These are phyloP conservation scores for Posidonia oceanica DNA, from an alignment of 116 monocot species.

Conservation along the genomic window DNA sequence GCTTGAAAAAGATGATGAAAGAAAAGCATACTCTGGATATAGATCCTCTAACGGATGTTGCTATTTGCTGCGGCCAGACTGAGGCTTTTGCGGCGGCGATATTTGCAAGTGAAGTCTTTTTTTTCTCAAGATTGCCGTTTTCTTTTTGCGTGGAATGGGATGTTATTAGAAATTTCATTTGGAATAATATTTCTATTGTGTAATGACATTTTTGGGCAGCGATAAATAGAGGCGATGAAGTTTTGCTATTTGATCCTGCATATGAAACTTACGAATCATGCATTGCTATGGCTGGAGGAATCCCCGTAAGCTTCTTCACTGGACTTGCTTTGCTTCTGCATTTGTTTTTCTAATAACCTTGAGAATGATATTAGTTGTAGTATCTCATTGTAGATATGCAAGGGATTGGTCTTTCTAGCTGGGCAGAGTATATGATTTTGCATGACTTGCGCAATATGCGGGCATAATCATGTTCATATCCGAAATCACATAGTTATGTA, in stretches of 20 bases:
- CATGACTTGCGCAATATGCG: too few species aligned
- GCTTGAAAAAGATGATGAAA: slow-evolving; percentile 43
- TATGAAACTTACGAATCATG: slow-evolving; percentile 83
- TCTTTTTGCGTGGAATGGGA: background rate
- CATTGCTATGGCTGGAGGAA: slow-evolving; percentile 65
- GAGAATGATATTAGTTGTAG: too few species aligned
- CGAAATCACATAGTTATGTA: background rate
- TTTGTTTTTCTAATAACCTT: too few species aligned
- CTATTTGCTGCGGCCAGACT: slow-evolving; percentile 75
- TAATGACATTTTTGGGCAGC: slow-evolving; percentile 25
- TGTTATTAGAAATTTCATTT: background rate
- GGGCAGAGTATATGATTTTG: too few species aligned
- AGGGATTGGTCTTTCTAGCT: too few species aligned
- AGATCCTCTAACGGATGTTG: slow-evolving; percentile 58
- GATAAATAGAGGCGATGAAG: slow-evolving; percentile 69
- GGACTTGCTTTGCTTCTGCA: too few species aligned
- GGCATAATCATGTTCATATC: too few species aligned
- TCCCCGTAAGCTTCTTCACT: slow-evolving; percentile 44
- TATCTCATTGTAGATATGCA: too few species aligned
- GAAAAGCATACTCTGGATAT: slow-evolving; percentile 39
- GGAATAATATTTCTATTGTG: background rate
- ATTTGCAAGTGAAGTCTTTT: slow-evolving; percentile 58
- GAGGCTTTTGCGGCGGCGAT: slow-evolving; percentile 80
- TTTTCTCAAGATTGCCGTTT: background rate
- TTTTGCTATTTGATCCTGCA: slow-evolving; percentile 83